These are phyloP conservation scores for Pythium myriotylum DNA, from an alignment of 352 stramenopile species.

Conservation along the genomic window DNA sequence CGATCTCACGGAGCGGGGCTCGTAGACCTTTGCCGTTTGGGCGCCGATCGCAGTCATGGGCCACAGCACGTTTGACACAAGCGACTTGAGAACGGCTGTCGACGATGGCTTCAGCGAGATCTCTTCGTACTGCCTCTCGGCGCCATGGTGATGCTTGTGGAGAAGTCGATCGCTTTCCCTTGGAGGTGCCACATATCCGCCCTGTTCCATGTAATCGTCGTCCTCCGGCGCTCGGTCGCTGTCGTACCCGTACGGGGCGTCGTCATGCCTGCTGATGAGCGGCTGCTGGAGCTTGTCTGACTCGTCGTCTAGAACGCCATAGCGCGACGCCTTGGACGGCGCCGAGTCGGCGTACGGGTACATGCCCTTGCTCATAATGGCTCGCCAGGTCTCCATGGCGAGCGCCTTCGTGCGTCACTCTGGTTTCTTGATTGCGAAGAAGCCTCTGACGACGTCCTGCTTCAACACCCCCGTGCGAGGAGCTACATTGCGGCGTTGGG, in stretches of 20 bases:
- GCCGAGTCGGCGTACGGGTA: conserved; percentile 22
- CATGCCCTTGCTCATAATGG: conserved; percentile 29
- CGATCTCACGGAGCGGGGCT: background rate
- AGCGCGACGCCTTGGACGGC: conserved; percentile 26
- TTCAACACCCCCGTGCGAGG: conserved; percentile 15
- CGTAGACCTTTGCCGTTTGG: conserved; percentile 28
- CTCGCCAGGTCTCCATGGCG: conserved; percentile 28
- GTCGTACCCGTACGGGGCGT: conserved; percentile 16
- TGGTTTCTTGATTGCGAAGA: background rate
- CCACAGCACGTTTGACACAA: conserved; percentile 28
- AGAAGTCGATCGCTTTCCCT: conserved; percentile 18
- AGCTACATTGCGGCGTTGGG: conserved; percentile 5
- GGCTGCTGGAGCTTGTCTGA: conserved; percentile 41
- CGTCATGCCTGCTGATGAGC: conserved; percentile 34
- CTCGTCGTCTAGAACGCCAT: conserved; percentile 35
- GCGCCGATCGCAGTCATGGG: conserved; percentile 26
- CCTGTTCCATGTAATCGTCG: conserved; percentile 7
- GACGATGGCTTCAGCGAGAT: conserved; percentile 18
- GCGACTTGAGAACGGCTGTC: conserved; percentile 14
- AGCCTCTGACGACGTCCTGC: conserved; percentile 1
- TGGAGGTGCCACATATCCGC: background rate
- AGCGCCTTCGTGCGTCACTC: too few relatives aligned
- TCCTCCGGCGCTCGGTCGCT: conserved; percentile 8
- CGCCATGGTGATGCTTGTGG: background rate
- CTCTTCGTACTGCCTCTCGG: conserved; percentile 13